Base-by-base conservation (phyloP, 768 basidiomycete species). In the Pisolithus tinctorius region DNA sequence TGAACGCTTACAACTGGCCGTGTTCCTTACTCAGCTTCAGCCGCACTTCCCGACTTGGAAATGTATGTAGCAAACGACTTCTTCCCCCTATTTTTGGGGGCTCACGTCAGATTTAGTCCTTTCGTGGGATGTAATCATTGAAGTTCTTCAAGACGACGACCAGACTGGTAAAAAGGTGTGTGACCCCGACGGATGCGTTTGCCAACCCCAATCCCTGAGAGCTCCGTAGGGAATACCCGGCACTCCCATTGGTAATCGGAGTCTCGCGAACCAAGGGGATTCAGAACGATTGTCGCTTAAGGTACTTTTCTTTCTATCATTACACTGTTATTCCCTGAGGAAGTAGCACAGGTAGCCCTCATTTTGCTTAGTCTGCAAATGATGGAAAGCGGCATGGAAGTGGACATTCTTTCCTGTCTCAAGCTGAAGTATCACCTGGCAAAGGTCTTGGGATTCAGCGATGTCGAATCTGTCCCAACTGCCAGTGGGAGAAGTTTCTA, bases 1-100 rank as follows among this genome's bases (percentile, higher is more conserved):
- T 1, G 84, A 86, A 47, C 78, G 83, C 14, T 67, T 78, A 31
- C 77, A 72, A 47, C 70, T 89, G 10, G 69, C 81, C 14, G 71
- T 75, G 8, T 89, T 88, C 65, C 69, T 88, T 16, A 74, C 80
- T 29, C 84, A 84, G 58, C 73, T 90, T 27, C 80, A 73, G n/a
- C 72, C 84, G 0, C 77, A 85, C 65, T 84, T 88, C 64, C 76
- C 84, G 16, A 63, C 56, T 13, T 89, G 87, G 87, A 71, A 72
- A 76, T 73, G 86, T 86, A 76, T 73, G 86, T 86, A 56, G 47
- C 64, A 49, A 5, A 25, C n/a, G 16, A 10, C 16, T 16, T 10
- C 7, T 26, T 6, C 16, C 43, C 2, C 7, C 11, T 27, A 14
- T 4, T 16, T n/a, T 29, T 30, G 14, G 4, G 13, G 11, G 27